Evolutionary conservation across 2,329 filamentous ascomycete species (phyloP).

Genomic region (Calonectria pseudoturangicola): DNA sequence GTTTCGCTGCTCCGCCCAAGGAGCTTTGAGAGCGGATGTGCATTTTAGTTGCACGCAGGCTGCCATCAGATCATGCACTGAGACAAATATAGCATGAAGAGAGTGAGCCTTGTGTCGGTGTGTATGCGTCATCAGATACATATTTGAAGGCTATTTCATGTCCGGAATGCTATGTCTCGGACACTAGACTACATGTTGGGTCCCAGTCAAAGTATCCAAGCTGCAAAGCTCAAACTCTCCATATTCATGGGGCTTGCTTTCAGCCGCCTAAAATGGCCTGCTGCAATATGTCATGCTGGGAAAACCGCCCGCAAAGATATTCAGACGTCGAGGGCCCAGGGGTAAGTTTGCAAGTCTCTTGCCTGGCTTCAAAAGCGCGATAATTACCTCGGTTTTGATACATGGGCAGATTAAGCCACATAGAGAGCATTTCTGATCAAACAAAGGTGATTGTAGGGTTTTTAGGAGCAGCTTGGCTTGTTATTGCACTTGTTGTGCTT

Average conservation of each 20-base stretch:
- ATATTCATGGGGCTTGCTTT: too few relatives aligned
- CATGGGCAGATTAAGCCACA: background rate
- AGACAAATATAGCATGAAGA: background rate
- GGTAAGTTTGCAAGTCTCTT: background rate
- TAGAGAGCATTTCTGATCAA: background rate
- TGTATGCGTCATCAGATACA: background rate
- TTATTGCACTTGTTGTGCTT: background rate
- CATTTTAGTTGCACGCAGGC: background rate
- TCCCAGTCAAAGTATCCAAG: too few relatives aligned
- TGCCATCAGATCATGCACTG: background rate
- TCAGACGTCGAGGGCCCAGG: slow-evolving; percentile 28
- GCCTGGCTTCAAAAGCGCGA: background rate
- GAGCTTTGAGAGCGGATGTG: background rate
- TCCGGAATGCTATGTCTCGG: too few relatives aligned
- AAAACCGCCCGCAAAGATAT: background rate
- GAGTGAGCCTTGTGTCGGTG: background rate
- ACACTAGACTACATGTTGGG: too few relatives aligned
- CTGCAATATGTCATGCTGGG: background rate
- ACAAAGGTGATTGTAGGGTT: slow-evolving; percentile 36
- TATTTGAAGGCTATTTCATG: background rate
- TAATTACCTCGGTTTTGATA: too few relatives aligned
- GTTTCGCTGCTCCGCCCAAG: background rate
- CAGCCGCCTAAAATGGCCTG: background rate
- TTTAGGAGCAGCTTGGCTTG: slow-evolving; percentile 32
- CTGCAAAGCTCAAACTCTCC: too few relatives aligned